Evolutionary conservation across 1,284 basidiomycete genomes (phyloP), one percentile per base, ranked within the genome.

Genomic region (Lignosus rhinocerotis): DNA sequence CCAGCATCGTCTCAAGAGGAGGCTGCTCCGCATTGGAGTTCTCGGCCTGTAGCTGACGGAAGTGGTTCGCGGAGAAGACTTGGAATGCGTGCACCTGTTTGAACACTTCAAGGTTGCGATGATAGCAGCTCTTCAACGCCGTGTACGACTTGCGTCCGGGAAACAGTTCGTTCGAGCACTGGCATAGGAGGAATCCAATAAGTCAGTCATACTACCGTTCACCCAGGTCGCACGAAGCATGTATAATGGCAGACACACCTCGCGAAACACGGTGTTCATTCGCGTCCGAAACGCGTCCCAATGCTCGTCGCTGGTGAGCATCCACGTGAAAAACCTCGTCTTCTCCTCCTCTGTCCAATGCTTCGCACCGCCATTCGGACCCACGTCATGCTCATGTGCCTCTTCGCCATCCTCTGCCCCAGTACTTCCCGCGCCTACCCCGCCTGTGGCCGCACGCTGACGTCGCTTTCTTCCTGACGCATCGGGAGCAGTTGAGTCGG

Each of bases 291-390:
- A 81, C 32, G 84, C 74, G 60, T 84, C 86, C 84, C 88, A 90
- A 60, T 89, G 86, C 16, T 88, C 86, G 67, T 91, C 87, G 66
- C 84, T 80, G 16, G 81, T 86, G 82, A 90, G 86, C 53, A 91
- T 79, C 88, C 88, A 90, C 36, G 74, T 80, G 70, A 90, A 90
- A 46, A 90, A 74, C 61, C 80, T 83, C 6, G 85, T 80, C 72
- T 89, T 90, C 69, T 90, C 88, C 14, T 88, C 86, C 68, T 90
- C 88, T 0, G 87, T 87, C 88, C 88, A 90, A 65, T 90, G 88
- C 64, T 90, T 89, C 2, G 88, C 86, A 21, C 88, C 88, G 11
- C 68, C 70, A 33, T 66, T 66, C 17, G 68, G 67, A 3, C 67
- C 68, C 14, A 68, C 58, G 25, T 70, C 68, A 44, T 53, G 31